These are phyloP conservation scores for Gypsophila paniculata DNA, from an alignment of 179 eudicot genomes.

Conservation along the genomic window DNA sequence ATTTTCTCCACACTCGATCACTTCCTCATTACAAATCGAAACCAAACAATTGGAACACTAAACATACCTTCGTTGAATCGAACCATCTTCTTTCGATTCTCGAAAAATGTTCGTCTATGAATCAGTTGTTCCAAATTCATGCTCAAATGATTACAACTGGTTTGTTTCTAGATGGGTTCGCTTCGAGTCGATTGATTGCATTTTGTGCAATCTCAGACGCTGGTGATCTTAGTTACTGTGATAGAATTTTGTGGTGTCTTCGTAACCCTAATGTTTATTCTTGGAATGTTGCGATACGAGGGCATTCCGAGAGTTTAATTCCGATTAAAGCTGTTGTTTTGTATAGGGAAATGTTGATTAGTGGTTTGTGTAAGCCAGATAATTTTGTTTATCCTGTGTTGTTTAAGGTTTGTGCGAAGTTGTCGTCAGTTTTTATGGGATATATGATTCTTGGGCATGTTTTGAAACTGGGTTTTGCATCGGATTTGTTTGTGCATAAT, in stretches of 20 bases:
- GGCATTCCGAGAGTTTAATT: constrained; percentile 37
- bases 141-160: constrained; percentile 62
- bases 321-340: constrained; percentile 38
- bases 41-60: constrained; percentile 67
- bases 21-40: constrained; percentile 45
- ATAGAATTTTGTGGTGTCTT: constrained; percentile 31
- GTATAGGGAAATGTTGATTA: constrained; percentile 53
- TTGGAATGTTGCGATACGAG: constrained; percentile 67
- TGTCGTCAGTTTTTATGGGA: constrained; percentile 38
- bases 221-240: constrained; percentile 51
- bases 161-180: constrained; percentile 47
- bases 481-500: constrained; percentile 60
- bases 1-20: constrained; percentile 34
- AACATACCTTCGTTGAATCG: constrained; percentile 54
- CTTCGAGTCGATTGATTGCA: constrained; percentile 65
- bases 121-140: constrained; percentile 51
- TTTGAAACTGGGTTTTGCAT: constrained; percentile 43
- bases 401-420: constrained; percentile 54
- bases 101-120: constrained; percentile 50
- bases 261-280: constrained; percentile 52
- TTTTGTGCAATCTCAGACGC: constrained; percentile 62
- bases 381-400: constrained; percentile 68
- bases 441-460: constrained; percentile 60
- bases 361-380: constrained; percentile 45
- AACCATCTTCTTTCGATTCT: constrained; percentile 57